A percentile compares a stretch with the other conserved stretches of the same genome.
These are phyloP conservation scores for Trichophyton simii DNA, from an alignment of 2,329 filamentous ascomycete genomes.

Conservation along the genomic window DNA sequence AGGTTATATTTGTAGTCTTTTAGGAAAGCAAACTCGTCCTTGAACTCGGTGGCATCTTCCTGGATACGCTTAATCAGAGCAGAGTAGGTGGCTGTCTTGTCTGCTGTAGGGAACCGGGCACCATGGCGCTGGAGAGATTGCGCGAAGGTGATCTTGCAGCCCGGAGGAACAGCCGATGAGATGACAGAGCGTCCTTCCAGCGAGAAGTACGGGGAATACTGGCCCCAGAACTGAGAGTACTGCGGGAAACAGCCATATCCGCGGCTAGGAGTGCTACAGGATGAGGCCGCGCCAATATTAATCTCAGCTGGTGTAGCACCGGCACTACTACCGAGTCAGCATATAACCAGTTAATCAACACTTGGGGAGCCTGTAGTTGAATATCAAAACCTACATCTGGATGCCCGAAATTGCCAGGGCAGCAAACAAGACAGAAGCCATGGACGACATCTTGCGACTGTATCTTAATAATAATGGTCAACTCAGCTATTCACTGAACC, in stretches of 20 bases:
- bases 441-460: background rate
- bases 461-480: background rate
- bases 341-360: background rate
- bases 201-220: constrained; percentile 75
- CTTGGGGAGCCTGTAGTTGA: background rate
- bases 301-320: background rate
- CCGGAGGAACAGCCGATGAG: constrained; percentile 45
- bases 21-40: constrained; percentile 56
- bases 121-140: constrained; percentile 76
- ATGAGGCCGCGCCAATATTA: background rate
- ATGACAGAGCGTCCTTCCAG: constrained; percentile 50
- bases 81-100: constrained; percentile 54
- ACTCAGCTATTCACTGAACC: too few species aligned
- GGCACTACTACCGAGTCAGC: background rate
- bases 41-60: constrained; percentile 43
- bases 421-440: background rate
- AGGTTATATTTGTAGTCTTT: constrained; percentile 58
- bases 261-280: constrained; percentile 1
- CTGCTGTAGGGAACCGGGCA: constrained; percentile 62
- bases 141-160: constrained; percentile 67
- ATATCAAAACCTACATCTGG: background rate
- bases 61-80: constrained; percentile 56
- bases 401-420: background rate
- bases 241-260: constrained; percentile 9
- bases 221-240: constrained; percentile 63